Percentiles rank a stretch among this genome's conserved stretches.
Evolutionary conservation across 768 basidiomycete species (phyloP).

Genomic region (Lentinula boryana): DNA sequence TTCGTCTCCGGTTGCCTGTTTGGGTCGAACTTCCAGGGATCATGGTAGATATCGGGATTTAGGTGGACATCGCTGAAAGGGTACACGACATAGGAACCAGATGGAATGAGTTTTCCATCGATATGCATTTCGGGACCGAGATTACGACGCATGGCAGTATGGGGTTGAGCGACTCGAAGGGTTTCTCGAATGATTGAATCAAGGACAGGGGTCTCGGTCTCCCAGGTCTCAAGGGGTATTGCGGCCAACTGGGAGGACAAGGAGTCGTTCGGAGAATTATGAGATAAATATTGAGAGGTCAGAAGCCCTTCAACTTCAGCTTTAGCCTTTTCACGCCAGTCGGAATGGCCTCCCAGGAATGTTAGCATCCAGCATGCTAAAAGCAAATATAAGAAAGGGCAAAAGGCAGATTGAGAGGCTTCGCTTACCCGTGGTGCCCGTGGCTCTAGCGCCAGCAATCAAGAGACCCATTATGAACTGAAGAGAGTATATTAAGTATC

Average conservation of each 20-base stretch:
- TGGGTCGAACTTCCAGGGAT: slow-evolving; percentile 79
- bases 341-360: slow-evolving; percentile 60
- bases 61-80: slow-evolving; percentile 80
- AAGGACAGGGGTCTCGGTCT: slow-evolving; percentile 59
- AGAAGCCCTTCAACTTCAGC: slow-evolving; percentile 56
- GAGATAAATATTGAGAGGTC: slow-evolving; percentile 28
- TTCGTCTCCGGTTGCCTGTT: slow-evolving; percentile 30
- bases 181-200: slow-evolving; percentile 75
- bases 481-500: slow-evolving; percentile 14
- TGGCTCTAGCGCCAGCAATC: slow-evolving; percentile 76
- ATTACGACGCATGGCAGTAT: slow-evolving; percentile 77
- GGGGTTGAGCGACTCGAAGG: slow-evolving; percentile 72
- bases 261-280: slow-evolving; percentile 18
- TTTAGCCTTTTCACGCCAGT: slow-evolving; percentile 59
- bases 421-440: slow-evolving; percentile 58
- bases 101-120: slow-evolving; percentile 62
- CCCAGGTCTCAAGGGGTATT: slow-evolving; percentile 68
- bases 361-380: slow-evolving; percentile 70
- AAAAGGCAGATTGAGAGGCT: slow-evolving; percentile 1
- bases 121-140: slow-evolving; percentile 67
- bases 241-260: slow-evolving; percentile 44
- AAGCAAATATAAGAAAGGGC: slow-evolving; percentile 4
- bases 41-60: slow-evolving; percentile 61
- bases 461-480: slow-evolving; percentile 81
- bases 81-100: slow-evolving; percentile 72